Conservation (phyloP, 371 early-diverging fungal genomes). For the Mortierella sp. region DNA sequence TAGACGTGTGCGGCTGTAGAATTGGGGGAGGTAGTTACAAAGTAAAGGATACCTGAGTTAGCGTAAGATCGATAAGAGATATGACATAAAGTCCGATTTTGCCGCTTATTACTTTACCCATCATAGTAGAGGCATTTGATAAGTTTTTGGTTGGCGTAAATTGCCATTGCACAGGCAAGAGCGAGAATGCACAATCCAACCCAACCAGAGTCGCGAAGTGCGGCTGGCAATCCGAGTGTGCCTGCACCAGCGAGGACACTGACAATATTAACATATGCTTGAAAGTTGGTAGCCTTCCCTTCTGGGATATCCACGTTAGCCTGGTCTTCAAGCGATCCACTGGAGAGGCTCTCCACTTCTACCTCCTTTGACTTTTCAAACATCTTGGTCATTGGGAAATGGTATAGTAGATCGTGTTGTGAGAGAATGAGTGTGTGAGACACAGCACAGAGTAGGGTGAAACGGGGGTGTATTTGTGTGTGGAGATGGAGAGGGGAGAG, state of each 20-base stretch:
- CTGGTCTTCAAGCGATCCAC: constrained; percentile 29
- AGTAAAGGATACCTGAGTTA: not conserved
- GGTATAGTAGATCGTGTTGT: not conserved
- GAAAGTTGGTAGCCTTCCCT: constrained; percentile 58
- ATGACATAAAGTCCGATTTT: constrained; percentile 1
- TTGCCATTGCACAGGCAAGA: constrained; percentile 79
- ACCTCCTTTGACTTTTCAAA: constrained; percentile 35
- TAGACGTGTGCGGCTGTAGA: constrained; percentile 60
- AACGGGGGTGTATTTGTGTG: not conserved
- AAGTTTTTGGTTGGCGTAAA: constrained; percentile 77
- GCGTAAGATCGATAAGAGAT: not conserved
- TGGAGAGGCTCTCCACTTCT: constrained; percentile 46
- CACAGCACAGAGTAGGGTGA: not conserved
- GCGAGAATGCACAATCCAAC: constrained; percentile 78
- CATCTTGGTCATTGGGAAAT: not conserved
- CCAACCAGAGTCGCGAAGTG: constrained; percentile 89
- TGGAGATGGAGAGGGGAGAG: not conserved
- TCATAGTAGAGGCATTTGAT: constrained; percentile 80
- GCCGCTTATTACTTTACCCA: constrained; percentile 51
- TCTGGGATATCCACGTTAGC: constrained; percentile 35
- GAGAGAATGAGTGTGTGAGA: not conserved
- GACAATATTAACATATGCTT: constrained; percentile 74
- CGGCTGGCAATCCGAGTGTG: constrained; percentile 85
- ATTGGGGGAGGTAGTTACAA: not conserved
- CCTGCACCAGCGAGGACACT: constrained; percentile 92